Base-by-base conservation (phyloP, 2,329 filamentous ascomycete species). In the Fusarium sterilihyphosum region DNA sequence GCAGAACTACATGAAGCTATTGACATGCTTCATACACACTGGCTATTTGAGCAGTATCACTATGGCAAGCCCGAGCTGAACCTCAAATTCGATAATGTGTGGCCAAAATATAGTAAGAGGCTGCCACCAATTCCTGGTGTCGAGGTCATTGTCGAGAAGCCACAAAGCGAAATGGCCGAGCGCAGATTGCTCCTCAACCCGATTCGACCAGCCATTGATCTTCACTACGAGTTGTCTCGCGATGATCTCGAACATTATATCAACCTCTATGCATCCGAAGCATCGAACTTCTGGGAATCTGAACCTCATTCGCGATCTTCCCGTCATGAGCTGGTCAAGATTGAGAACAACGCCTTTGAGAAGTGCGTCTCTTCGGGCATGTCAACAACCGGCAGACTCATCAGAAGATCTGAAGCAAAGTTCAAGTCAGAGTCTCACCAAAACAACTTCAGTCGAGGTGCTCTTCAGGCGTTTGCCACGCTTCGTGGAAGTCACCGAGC, bases 401-500 rank as follows among this genome's bases (percentile, higher is more conserved):
- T 77, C 14, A 40, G 44, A 37, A 35, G 60, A 14, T 54, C 43
- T 33, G 49, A 44, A n/a, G 66, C 75, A 22, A 46, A 65, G 17
- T 53, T 70, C 59, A 57, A 57, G 50, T 40, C 24, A 24, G 67
- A 70, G 26, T 57, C 38, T 31, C 33, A 41, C 13, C 54, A 38
- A 46, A 46, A 44, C 24, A 29, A 38, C 24, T 50, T 70, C 22
- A 54, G 47, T 24, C 31, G 22, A 12, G 29, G 38, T 16, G 41
- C 67, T 4, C 73, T 80, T 37, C 46, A 72, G 18, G 58, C 71
- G 24, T 85, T 82, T 71, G 81, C 83, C 5, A 61, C 58, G 7
- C 82, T 84, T 59, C 84, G 85, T 17, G 86, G 86, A 3, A 81
- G 81, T 61, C 81, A 83, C 47, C 84, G 87, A 50, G 86, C 85